Evolutionary conservation across 257 asterid species (phyloP).

Genomic region (Ehretia macrophylla): DNA sequence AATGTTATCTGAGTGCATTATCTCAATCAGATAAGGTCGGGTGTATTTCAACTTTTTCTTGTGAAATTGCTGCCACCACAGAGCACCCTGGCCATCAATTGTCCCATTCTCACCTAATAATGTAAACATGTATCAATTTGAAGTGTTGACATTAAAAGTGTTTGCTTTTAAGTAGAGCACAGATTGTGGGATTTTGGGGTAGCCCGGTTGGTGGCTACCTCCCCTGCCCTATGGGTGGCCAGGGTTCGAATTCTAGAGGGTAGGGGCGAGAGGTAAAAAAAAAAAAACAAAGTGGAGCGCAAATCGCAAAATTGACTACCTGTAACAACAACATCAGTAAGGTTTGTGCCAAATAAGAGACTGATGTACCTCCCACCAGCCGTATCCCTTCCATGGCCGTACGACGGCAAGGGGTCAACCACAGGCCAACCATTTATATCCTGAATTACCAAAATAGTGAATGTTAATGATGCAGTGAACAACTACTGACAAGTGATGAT

Average conservation of each 20-base stretch:
- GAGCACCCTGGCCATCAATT: constrained; percentile 72
- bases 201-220: too few species aligned
- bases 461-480: neutral
- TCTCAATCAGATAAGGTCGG: constrained; percentile 75
- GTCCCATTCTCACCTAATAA: constrained; percentile 80
- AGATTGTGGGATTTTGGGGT: too few species aligned
- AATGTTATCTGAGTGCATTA: constrained; percentile 68
- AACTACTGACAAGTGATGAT: too few species aligned
- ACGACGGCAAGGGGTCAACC: constrained; percentile 80
- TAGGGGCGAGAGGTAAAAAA: too few species aligned
- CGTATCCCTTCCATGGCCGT: constrained; percentile 86
- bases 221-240: too few species aligned
- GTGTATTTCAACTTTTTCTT: constrained; percentile 67
- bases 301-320: constrained; percentile 28
- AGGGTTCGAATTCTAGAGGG: too few species aligned
- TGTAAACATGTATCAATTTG: neutral
- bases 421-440: constrained; percentile 68
- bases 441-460: constrained; percentile 28
- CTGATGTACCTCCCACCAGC: constrained; percentile 86
- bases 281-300: too few species aligned
- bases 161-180: too few species aligned
- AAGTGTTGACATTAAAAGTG: too few species aligned
- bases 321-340: constrained; percentile 77
- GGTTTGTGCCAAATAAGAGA: constrained; percentile 74
- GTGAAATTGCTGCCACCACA: constrained; percentile 94